Evolutionary conservation across 108 stramenopile genomes (phyloP), one percentile per base, ranked within the genome.

Genomic region (Epithemia pelagica): DNA sequence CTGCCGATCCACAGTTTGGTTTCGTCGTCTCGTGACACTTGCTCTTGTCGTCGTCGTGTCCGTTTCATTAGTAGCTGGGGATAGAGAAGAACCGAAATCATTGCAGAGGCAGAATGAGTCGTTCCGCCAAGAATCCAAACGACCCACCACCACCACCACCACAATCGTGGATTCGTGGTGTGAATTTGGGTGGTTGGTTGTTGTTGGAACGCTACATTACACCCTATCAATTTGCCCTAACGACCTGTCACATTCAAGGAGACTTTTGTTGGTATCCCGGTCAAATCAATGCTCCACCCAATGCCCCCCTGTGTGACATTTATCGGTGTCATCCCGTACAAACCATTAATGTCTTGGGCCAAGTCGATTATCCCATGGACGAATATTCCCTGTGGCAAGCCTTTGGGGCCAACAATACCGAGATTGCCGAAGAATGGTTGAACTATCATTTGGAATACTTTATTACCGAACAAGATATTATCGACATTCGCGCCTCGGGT

Each of bases 371-470:
- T 72, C 87, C 87, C 32, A 64, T 81, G 26, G 81, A 84, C 59
- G 82, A 83, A 65, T 82, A 60, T 37, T 74, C 76, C 18, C 58
- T 89, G 3, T 70, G 70, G 3, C 56, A 73, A 52, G 52, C 78
- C 15, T 72, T 82, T 52, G 37, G 37, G 37, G 15, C 37, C 15
- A 46, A 46, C 15, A 70, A 64, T 54, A 61, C 59, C 26, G 51
- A 64, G 3, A 52, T 75, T 0, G 80, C 78, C n/a, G 66, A 59
- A n/a, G 27, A 64, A 26, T 85, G 85, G 63, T 68, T 92, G 68
- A 74, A 85, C 30, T 57, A 69, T 32, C 91, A 92, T 66, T 92
- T 82, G 73, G 79, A 84, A 28, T 80, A 79, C 31, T 92, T 87
- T 78, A 61, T 92, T 22, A 84, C 78, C 23, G 58, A 69, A 31